These are phyloP conservation scores for Amaranthus palmeri DNA, from an alignment of 148 eudicot species.

Conservation along the genomic window DNA sequence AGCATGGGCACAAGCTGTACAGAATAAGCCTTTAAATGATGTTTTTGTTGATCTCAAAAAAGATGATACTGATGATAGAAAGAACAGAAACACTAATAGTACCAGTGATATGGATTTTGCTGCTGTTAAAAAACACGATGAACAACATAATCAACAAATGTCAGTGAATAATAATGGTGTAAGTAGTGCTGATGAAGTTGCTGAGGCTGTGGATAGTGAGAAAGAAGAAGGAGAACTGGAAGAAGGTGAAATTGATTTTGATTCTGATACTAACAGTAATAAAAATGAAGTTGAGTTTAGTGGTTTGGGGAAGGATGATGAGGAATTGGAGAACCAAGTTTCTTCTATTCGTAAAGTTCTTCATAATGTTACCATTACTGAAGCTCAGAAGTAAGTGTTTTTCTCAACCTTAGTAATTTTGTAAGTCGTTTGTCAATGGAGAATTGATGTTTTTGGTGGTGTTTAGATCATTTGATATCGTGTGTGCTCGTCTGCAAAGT, in stretches of 20 bases:
- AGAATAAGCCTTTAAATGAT: conserved; percentile 78
- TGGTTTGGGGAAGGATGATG: conserved; percentile 31
- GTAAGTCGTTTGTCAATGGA: no score
- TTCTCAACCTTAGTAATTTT: not conserved
- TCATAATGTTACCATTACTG: conserved; percentile 41
- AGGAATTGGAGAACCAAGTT: conserved; percentile 45
- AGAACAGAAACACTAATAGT: not conserved
- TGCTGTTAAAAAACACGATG: not conserved
- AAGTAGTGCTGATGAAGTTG: conserved; percentile 18
- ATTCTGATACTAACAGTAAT: conserved; percentile 24
- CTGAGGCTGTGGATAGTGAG: conserved; percentile 11
- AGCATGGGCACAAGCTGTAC: conserved; percentile 98
- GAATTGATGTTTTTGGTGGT: conserved; percentile 5
- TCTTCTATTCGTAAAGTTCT: conserved; percentile 52
- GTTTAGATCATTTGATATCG: conserved; percentile 56
- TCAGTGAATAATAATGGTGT: not conserved
- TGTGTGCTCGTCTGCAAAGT: conserved; percentile 48
- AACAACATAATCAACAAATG: not conserved
- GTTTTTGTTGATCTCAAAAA: conserved; percentile 41
- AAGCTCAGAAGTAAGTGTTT: conserved; percentile 56
- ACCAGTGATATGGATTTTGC: not conserved
- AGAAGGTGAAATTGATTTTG: conserved; percentile 84
- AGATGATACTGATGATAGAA: conserved; percentile 16
- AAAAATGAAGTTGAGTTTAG: conserved; percentile 3
- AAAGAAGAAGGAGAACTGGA: conserved; percentile 45